Evolutionary conservation across 139 green algal genomes (phyloP).

Genomic region (Nannochloris sp.): DNA sequence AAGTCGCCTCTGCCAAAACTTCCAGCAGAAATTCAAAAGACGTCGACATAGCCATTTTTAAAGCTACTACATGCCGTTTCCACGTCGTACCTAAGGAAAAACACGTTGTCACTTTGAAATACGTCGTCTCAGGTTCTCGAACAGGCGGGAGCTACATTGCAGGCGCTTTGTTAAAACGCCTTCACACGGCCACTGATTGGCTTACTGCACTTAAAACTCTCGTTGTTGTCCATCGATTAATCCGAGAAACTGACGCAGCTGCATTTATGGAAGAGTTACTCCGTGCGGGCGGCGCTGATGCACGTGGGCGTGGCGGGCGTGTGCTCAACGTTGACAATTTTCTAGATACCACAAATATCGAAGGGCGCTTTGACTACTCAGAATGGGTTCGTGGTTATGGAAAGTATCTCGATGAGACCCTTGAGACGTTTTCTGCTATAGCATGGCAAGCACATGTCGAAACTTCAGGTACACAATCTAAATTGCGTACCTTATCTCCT

Average conservation of each 20-base stretch:
- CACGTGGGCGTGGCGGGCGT: background rate
- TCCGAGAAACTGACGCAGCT: constrained; percentile 63
- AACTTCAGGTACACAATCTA: constrained; percentile 14
- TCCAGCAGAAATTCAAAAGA: constrained; percentile 5
- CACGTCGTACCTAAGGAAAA: constrained; percentile 92
- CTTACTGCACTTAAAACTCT: constrained; percentile 71
- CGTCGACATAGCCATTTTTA: constrained; percentile 83
- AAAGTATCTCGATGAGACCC: constrained; percentile 80
- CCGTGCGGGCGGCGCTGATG: background rate
- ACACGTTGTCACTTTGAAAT: constrained; percentile 56
- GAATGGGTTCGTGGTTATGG: constrained; percentile 86
- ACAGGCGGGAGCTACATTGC: constrained; percentile 31
- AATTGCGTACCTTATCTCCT: constrained; percentile 5
- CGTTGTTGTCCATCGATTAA: constrained; percentile 77
- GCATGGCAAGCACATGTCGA: constrained; percentile 43
- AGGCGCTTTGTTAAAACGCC: constrained; percentile 28
- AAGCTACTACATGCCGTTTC: constrained; percentile 84
- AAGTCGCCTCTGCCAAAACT: constrained; percentile 9
- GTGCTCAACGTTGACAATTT: constrained; percentile 66
- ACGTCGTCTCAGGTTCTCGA: background rate
- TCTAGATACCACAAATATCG: constrained; percentile 35
- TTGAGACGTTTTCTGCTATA: constrained; percentile 49
- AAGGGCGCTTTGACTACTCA: constrained; percentile 63
- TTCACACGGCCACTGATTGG: constrained; percentile 41
- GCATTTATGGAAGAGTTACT: constrained; percentile 60